Percentiles rank a stretch among this genome's conserved stretches.
phyloP scores from a whole-genome alignment of 1,284 basidiomycete genomes.

The Rhodotorula sp. region DNA sequence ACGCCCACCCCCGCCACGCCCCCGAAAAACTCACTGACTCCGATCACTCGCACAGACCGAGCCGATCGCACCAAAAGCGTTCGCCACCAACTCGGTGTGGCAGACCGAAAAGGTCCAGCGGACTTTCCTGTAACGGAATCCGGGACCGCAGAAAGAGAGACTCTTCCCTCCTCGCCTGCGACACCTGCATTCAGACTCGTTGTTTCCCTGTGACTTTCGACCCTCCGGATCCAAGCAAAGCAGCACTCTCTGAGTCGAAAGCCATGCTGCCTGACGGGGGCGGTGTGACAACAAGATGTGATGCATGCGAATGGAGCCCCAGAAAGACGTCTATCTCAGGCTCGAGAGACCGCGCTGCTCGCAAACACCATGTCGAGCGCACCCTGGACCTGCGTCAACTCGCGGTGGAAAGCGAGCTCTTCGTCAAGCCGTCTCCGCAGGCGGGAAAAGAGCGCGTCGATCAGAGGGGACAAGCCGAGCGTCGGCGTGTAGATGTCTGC shows the following conservation, averaged over 20 bases:
- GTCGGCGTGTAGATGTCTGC: constrained; percentile 88
- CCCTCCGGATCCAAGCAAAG: too few relatives aligned
- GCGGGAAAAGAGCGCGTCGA: constrained; percentile 82
- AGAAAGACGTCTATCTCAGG: too few relatives aligned
- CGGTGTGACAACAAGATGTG: too few relatives aligned
- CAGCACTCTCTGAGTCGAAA: too few relatives aligned
- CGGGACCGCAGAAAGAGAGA: too few relatives aligned
- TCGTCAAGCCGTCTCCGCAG: constrained; percentile 78
- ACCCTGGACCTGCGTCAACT: constrained; percentile 78
- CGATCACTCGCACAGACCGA: constrained; percentile 59
- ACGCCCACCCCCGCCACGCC: background rate
- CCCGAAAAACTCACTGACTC: background rate
- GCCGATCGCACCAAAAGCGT: constrained; percentile 67
- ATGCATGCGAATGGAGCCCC: too few relatives aligned
- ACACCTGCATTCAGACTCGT: too few relatives aligned
- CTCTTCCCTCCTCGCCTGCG: too few relatives aligned
- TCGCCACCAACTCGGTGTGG: constrained; percentile 76
- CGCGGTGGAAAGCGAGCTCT: constrained; percentile 87
- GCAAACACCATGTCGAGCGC: constrained; percentile 81
- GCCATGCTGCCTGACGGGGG: too few relatives aligned
- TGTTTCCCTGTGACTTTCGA: too few relatives aligned
- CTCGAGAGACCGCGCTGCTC: constrained; percentile 9
- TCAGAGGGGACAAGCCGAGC: constrained; percentile 87
- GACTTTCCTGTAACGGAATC: constrained; percentile 25
- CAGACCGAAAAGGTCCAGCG: constrained; percentile 59